These are phyloP conservation scores for Stellera chamaejasme DNA, from an alignment of 345 rosid species.

Conservation along the genomic window DNA sequence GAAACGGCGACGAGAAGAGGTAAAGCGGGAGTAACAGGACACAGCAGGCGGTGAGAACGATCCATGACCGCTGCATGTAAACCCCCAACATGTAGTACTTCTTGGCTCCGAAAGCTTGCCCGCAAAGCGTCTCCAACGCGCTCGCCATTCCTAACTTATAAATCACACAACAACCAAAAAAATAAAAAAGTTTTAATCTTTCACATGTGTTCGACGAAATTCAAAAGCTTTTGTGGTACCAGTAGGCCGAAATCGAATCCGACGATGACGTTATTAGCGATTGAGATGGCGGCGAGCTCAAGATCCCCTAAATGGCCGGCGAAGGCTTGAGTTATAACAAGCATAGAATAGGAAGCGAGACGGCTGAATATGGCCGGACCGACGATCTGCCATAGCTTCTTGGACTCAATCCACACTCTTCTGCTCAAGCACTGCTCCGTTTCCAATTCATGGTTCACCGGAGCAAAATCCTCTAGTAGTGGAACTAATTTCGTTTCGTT, in stretches of 20 bases:
- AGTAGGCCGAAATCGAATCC: slow-evolving; percentile 83
- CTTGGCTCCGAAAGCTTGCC: slow-evolving; percentile 71
- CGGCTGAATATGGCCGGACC: slow-evolving; percentile 87
- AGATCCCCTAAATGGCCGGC: slow-evolving; percentile 94
- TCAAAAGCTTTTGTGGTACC: slow-evolving; percentile 30
- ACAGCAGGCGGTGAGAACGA: slow-evolving; percentile 40
- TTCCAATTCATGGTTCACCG: background rate
- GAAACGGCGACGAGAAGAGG: slow-evolving; percentile 39
- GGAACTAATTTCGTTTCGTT: slow-evolving; percentile 31
- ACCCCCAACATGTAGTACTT: slow-evolving; percentile 59
- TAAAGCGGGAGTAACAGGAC: slow-evolving; percentile 48
- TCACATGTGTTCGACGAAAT: background rate
- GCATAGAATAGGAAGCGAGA: slow-evolving; percentile 63
- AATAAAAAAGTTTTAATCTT: background rate
- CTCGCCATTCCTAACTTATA: slow-evolving; percentile 66
- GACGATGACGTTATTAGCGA: slow-evolving; percentile 54
- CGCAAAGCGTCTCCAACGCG: slow-evolving; percentile 54
- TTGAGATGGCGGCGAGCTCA: slow-evolving; percentile 87
- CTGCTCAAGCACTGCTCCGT: slow-evolving; percentile 10
- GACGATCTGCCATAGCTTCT: slow-evolving; percentile 78
- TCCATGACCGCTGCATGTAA: slow-evolving; percentile 79
- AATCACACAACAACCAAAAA: background rate
- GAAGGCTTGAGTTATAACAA: slow-evolving; percentile 87
- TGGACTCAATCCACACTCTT: slow-evolving; percentile 62
- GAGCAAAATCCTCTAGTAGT: slow-evolving; percentile 15